Percentiles rank a stretch among this genome's conserved stretches.
phyloP scores from a whole-genome alignment of 2,329 filamentous ascomycete species.

The Lachnellula hyalina region DNA sequence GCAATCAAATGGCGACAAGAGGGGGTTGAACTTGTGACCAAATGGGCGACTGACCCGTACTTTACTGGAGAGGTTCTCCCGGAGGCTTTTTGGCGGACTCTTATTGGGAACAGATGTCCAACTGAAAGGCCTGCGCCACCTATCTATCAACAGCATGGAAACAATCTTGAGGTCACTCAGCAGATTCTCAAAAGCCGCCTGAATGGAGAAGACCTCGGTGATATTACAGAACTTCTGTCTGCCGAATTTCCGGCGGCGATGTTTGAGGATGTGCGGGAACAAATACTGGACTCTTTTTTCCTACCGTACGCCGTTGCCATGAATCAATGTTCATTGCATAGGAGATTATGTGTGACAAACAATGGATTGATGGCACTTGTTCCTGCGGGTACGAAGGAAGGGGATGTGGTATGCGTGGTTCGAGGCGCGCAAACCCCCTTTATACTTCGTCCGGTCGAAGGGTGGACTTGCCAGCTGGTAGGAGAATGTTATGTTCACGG shows the following conservation, averaged over 20 bases:
- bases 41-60: not conserved
- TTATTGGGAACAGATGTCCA: not conserved
- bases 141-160: not conserved
- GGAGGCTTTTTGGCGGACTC: not conserved
- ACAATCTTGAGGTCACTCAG: not conserved
- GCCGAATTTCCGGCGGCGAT: not conserved
- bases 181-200: not conserved
- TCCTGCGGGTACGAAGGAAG: not conserved
- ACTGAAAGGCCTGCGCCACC: not conserved
- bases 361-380: not conserved
- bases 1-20: not conserved
- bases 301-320: not conserved
- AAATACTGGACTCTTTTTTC: not conserved
- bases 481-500: not conserved
- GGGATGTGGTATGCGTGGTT: not conserved
- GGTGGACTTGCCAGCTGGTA: not conserved
- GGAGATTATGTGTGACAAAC: not conserved
- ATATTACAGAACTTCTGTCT: not conserved
- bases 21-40: not conserved
- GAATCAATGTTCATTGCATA: not conserved
- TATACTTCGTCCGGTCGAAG: not conserved
- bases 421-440: not conserved
- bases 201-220: not conserved
- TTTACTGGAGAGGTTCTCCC: not conserved
- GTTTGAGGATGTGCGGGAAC: not conserved